Evolutionary conservation across 495 filamentous ascomycete genomes (phyloP).

Genomic region (Penicillium chermesinum): DNA sequence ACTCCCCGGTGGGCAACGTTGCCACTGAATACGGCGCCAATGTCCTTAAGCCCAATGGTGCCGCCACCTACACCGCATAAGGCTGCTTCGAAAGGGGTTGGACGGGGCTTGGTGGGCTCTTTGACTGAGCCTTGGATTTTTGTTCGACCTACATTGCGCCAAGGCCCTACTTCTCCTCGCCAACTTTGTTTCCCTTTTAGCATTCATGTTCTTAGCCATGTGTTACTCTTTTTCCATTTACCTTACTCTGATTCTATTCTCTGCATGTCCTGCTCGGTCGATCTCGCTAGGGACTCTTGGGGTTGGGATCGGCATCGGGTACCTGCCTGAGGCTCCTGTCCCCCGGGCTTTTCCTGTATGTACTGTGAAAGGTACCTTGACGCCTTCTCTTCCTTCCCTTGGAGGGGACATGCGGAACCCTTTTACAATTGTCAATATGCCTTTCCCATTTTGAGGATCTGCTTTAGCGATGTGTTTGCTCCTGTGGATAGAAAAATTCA

Average conservation of each 20-base stretch:
- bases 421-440: constrained; percentile 39
- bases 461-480: constrained; percentile 17
- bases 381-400: constrained; percentile 4
- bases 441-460: constrained; percentile 13
- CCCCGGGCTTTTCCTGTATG: constrained; percentile 16
- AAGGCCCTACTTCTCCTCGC: not conserved
- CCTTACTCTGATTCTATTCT: constrained; percentile 20
- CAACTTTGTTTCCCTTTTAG: not conserved
- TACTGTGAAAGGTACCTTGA: constrained; percentile 15
- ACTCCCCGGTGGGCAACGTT: constrained; percentile 67
- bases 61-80: constrained; percentile 9
- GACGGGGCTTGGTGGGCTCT: not conserved
- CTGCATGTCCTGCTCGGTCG: constrained; percentile 16
- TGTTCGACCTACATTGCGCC: not conserved
- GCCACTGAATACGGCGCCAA: constrained; percentile 60
- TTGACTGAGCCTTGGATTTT: not conserved
- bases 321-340: not conserved
- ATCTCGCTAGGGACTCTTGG: constrained; percentile 7
- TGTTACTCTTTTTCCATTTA: constrained; percentile 11
- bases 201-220: constrained; percentile 10
- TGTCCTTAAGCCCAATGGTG: constrained; percentile 48
- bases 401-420: constrained; percentile 19
- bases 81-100: not conserved
- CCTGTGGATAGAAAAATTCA: constrained; percentile 25
- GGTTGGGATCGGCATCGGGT: constrained; percentile 7